These are phyloP conservation scores for Lichtheimia hyalospora DNA, from an alignment of 371 early-diverging fungal species.

Conservation along the genomic window DNA sequence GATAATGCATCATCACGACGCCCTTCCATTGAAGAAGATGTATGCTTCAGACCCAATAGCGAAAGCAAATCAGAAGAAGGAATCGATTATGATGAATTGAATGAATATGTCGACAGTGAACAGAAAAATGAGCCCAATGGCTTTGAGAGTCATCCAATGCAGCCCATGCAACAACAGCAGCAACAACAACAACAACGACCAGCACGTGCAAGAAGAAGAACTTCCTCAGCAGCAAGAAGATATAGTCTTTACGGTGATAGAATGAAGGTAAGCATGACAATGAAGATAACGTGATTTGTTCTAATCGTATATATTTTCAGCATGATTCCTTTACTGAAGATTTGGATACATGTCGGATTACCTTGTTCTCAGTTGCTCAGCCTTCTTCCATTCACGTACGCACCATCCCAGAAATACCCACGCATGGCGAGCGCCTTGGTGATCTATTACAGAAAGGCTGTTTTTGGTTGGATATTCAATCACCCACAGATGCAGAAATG, in stretches of 20 bases:
- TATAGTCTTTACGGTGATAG: slow-evolving; percentile 20
- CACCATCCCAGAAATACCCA: slow-evolving; percentile 36
- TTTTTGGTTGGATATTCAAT: slow-evolving; percentile 84
- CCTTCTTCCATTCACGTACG: slow-evolving; percentile 38
- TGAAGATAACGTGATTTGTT: neutral
- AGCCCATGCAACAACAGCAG: neutral
- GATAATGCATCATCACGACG: slow-evolving; percentile 15
- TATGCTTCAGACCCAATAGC: slow-evolving; percentile 39
- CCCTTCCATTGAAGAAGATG: slow-evolving; percentile 37
- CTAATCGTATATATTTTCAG: slow-evolving; percentile 3
- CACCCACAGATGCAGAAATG: slow-evolving; percentile 80
- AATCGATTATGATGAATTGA: slow-evolving; percentile 29
- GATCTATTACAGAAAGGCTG: slow-evolving; percentile 55
- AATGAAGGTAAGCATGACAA: slow-evolving; percentile 4
- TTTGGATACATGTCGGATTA: slow-evolving; percentile 32
- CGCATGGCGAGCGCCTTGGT: slow-evolving; percentile 17
- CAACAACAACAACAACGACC: neutral
- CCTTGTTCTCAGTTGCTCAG: slow-evolving; percentile 37
- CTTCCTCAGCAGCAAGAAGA: slow-evolving; percentile 6
- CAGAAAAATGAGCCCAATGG: neutral
- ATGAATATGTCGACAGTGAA: slow-evolving; percentile 10
- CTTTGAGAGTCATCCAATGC: neutral
- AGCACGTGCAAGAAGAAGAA: neutral
- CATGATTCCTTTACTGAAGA: slow-evolving; percentile 16
- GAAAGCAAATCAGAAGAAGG: slow-evolving; percentile 28